Conservation (phyloP, 2,329 filamentous ascomycete genomes). For the Fusarium sororula region DNA sequence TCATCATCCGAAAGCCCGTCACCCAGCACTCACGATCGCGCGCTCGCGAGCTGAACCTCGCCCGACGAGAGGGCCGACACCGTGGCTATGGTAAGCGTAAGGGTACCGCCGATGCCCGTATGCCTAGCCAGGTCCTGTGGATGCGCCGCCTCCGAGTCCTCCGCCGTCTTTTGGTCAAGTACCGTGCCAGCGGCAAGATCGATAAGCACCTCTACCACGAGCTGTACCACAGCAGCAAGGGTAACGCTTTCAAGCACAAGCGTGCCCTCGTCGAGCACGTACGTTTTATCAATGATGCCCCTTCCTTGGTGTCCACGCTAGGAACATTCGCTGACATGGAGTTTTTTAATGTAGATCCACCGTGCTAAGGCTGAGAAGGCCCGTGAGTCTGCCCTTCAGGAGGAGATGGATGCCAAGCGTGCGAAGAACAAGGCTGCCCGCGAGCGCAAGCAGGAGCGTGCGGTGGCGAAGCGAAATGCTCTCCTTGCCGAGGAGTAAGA, state of each 20-base stretch:
- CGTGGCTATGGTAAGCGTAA: constrained; percentile 99
- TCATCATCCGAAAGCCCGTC: constrained; percentile 99
- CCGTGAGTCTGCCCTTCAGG: constrained; percentile 94
- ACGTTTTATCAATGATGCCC: constrained; percentile 60
- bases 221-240: constrained; percentile 99
- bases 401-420: constrained; percentile 99
- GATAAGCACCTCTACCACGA: constrained; percentile 99
- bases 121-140: constrained; percentile 98
- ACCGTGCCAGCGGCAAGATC: constrained; percentile 99
- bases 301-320: background rate
- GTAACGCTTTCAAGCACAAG: constrained; percentile 99
- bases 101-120: constrained; percentile 99
- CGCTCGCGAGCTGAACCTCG: constrained; percentile 92
- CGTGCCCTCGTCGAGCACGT: constrained; percentile 99
- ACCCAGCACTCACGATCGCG: constrained; percentile 99
- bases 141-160: constrained; percentile 99
- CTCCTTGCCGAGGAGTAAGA: constrained; percentile 74
- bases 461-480: constrained; percentile 88
- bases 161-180: constrained; percentile 98
- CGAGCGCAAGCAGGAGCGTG: constrained; percentile 96
- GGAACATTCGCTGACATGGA: constrained; percentile 29
- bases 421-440: constrained; percentile 99
- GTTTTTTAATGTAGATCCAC: constrained; percentile 77
- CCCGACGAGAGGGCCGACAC: constrained; percentile 95
- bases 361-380: constrained; percentile 99